phyloP scores from a whole-genome alignment of 805 yeast species.

The Wickerhamomyces hampshirensis region DNA sequence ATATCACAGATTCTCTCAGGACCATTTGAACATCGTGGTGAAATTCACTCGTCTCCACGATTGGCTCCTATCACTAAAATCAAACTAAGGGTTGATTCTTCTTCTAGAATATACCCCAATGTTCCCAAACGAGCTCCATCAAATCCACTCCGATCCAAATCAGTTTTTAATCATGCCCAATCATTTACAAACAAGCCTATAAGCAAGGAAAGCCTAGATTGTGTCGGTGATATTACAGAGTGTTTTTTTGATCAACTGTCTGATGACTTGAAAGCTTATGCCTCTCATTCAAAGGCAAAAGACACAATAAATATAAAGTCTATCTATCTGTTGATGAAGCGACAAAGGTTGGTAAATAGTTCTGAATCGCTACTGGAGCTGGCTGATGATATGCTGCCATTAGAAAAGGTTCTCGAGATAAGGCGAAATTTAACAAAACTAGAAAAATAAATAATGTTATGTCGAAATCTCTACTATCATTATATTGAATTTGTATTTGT shows the following conservation, averaged over 20 bases:
- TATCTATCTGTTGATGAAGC: slow-evolving; percentile 24
- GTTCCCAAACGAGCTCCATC: background rate
- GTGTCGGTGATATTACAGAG: slow-evolving; percentile 23
- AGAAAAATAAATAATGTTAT: background rate
- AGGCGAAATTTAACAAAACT: slow-evolving; percentile 21
- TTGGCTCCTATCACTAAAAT: no score
- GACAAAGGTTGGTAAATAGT: slow-evolving; percentile 25
- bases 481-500: no score
- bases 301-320: slow-evolving; percentile 24
- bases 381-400: slow-evolving; percentile 26
- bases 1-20: slow-evolving; percentile 2
- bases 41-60: no score
- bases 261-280: slow-evolving; percentile 27
- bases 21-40: slow-evolving; percentile 4
- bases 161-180: slow-evolving; percentile 8
- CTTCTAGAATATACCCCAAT: background rate
- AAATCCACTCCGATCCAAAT: slow-evolving; percentile 5
- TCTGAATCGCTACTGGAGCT: slow-evolving; percentile 19
- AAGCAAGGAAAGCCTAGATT: slow-evolving; percentile 17
- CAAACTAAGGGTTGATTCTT: background rate
- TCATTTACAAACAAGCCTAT: slow-evolving; percentile 10
- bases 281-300: slow-evolving; percentile 28
- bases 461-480: no score
- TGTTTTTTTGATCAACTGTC: slow-evolving; percentile 25
- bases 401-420: slow-evolving; percentile 25